phyloP scores from a whole-genome alignment of 2,329 filamentous ascomycete genomes.

The Claviceps fusiformis region DNA sequence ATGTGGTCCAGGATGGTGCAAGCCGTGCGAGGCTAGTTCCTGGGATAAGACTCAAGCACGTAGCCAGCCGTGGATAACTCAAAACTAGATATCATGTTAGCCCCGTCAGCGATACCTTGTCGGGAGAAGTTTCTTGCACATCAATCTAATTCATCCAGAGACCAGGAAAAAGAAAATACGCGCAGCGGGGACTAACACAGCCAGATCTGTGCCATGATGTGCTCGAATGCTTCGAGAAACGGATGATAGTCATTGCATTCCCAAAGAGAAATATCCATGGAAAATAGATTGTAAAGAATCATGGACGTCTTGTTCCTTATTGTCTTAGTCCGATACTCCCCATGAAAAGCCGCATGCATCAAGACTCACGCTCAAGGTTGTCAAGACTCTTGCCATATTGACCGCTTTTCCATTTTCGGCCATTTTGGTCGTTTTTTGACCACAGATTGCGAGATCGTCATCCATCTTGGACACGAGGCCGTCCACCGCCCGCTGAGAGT shows the following conservation, averaged over 20 bases:
- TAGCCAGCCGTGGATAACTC: not conserved
- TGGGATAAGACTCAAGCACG: not conserved
- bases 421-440: not conserved
- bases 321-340: no score
- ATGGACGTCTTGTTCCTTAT: conserved; percentile 1
- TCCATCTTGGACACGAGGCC: not conserved
- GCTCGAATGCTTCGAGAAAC: not conserved
- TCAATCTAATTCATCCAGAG: no score
- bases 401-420: not conserved
- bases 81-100: not conserved
- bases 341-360: no score
- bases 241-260: not conserved
- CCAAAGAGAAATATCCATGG: not conserved
- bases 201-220: conserved; percentile 1
- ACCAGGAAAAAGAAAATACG: no score
- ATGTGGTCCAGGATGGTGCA: not conserved
- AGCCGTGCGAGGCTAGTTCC: not conserved
- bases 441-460: not conserved
- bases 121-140: no score
- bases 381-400: not conserved
- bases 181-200: not conserved
- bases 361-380: not conserved
- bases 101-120: no score
- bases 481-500: not conserved
- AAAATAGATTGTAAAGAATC: not conserved